Evolutionary conservation across 2,329 filamentous ascomycete species (phyloP).

Genomic region (Chaetothyriales sp.): DNA sequence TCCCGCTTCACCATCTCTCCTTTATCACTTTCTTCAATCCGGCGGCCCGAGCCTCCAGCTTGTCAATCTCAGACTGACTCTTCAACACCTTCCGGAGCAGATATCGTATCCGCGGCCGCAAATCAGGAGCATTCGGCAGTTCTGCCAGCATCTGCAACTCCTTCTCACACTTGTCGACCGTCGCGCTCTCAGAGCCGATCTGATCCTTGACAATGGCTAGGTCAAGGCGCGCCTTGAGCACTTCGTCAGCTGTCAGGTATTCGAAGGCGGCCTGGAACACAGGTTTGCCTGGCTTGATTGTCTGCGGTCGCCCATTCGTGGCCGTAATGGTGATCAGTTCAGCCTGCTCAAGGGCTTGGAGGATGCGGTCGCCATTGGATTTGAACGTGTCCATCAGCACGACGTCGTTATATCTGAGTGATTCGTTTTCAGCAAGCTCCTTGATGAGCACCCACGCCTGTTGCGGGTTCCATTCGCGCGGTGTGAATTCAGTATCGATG

Average conservation of each 20-base stretch:
- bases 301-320: slow-evolving; percentile 59
- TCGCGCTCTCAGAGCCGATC: slow-evolving; percentile 55
- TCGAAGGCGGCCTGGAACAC: slow-evolving; percentile 76
- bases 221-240: slow-evolving; percentile 59
- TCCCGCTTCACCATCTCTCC: slow-evolving; percentile 30
- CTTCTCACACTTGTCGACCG: slow-evolving; percentile 61
- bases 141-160: slow-evolving; percentile 59
- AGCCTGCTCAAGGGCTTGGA: slow-evolving; percentile 67
- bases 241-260: slow-evolving; percentile 53
- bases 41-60: slow-evolving; percentile 57
- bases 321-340: slow-evolving; percentile 70
- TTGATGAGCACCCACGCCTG: slow-evolving; percentile 88
- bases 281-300: slow-evolving; percentile 66
- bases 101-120: slow-evolving; percentile 52
- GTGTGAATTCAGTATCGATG: slow-evolving; percentile 41
- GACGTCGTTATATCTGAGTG: slow-evolving; percentile 70
- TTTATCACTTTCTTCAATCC: slow-evolving; percentile 55
- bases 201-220: slow-evolving; percentile 54
- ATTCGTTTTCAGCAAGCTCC: slow-evolving; percentile 48
- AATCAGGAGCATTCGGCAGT: slow-evolving; percentile 56
- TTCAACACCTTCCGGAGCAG: slow-evolving; percentile 55
- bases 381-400: slow-evolving; percentile 64
- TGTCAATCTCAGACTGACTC: slow-evolving; percentile 61
- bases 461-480: slow-evolving; percentile 58
- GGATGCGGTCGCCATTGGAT: slow-evolving; percentile 54